Evolutionary conservation across 2,329 filamentous ascomycete genomes (phyloP), one percentile per base, ranked within the genome.

Genomic region (Cladophialophora bantiana): DNA sequence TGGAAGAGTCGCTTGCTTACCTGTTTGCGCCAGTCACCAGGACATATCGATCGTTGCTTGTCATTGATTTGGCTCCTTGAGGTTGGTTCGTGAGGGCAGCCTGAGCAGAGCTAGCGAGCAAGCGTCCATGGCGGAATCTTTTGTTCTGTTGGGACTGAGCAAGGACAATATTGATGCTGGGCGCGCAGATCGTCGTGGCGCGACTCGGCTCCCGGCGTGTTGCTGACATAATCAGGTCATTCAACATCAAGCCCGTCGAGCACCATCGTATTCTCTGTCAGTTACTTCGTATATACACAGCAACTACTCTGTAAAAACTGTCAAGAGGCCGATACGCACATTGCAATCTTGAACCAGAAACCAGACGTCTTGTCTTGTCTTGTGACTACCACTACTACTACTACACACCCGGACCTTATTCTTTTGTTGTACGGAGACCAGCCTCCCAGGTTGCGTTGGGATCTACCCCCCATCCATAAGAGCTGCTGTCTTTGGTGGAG

Each of bases 1-100:
- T 31, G 38, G 10, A 10, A 35, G 15, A 13, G 58, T n/a, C 9
- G 59, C 9, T 45, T 57, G 40, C 75, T 65, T 84, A 94, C 93
- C 92, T 94, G 79, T 96, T 96, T 40, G 92, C 91, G 61, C 93
- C 93, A 0, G 93, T 96, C 48, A 97, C 87, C 45, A 97, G 83
- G 7, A 92, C 87, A 75, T 77, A 78, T 35, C 66, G 62, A 52
- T 67, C 35, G 9, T 45, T 45, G 45, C 15, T 59, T 48, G 62
- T 40, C 62, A 64, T 64, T 53, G 54, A 36, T 42, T 18, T 10
- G 4, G 32, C 13, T 55, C 34, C 15, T 1, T 15, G 15, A 15
- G 45, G 9, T n/a, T 36, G 2, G 26, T 26, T 26, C 26, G 26
- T 26, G 26, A 26, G 26, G 26, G 26, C 26, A 26, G 26, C 26